Conservation (phyloP, 2,329 filamentous ascomycete genomes). For the Tolypocladium cylindrosporum region DNA sequence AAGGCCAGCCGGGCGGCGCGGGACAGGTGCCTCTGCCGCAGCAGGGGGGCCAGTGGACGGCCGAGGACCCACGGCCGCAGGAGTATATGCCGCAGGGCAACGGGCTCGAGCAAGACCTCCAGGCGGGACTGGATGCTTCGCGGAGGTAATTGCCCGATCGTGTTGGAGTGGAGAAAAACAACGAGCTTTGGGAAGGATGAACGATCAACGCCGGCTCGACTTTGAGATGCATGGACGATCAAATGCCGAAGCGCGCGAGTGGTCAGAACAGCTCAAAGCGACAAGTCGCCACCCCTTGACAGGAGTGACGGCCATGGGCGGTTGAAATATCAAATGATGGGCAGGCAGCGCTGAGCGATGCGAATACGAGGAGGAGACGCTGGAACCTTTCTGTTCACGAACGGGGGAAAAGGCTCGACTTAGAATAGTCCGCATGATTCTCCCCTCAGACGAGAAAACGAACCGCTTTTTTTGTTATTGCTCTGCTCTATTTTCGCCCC, state of each 20-base stretch:
- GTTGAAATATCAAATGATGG: neutral
- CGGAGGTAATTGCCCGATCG: constrained; percentile 9
- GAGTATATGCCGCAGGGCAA: constrained; percentile 40
- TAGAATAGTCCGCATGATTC: neutral
- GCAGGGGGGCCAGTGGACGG: constrained; percentile 43
- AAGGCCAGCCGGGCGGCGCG: constrained; percentile 25
- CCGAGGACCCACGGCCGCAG: constrained; percentile 50
- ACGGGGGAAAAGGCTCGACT: neutral
- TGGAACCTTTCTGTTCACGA: neutral
- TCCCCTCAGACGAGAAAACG: neutral
- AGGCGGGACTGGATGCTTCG: constrained; percentile 30
- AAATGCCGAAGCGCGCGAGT: neutral
- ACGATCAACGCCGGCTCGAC: neutral
- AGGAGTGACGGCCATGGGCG: neutral
- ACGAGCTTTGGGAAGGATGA: neutral
- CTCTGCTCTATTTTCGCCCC: neutral
- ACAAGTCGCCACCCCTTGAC: neutral
- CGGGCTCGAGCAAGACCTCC: constrained; percentile 49
- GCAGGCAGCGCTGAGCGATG: neutral
- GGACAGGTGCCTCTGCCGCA: constrained; percentile 43
- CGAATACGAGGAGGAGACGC: neutral
- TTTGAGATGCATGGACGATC: neutral
- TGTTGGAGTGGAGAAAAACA: neutral
- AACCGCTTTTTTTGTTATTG: neutral
- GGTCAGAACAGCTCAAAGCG: neutral